A percentile compares a stretch with the other conserved stretches of the same genome.
These are phyloP conservation scores for Pseudozyma hubeiensis DNA, from an alignment of 1,284 basidiomycete species.

Conservation along the genomic window DNA sequence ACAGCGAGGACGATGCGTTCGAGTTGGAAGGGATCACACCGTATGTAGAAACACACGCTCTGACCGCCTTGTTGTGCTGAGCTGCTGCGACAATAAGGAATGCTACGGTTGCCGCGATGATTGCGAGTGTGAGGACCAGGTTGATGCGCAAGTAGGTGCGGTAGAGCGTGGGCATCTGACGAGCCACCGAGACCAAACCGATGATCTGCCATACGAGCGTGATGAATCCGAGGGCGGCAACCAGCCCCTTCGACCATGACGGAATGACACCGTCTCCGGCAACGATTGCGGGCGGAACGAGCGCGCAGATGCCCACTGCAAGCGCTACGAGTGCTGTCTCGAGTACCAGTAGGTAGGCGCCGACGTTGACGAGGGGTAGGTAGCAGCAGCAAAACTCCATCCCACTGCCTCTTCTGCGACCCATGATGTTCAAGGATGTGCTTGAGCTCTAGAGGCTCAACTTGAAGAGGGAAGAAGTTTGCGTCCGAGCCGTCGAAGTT, in stretches of 20 bases:
- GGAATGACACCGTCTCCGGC: slow-evolving; percentile 60
- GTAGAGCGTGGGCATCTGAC: slow-evolving; percentile 58
- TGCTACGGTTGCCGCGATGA: slow-evolving; percentile 55
- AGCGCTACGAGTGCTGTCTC: slow-evolving; percentile 61
- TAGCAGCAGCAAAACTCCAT: slow-evolving; percentile 66
- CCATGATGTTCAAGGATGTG: slow-evolving; percentile 11
- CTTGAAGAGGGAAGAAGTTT: not conserved
- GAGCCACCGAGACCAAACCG: slow-evolving; percentile 54
- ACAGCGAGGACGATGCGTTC: slow-evolving; percentile 13
- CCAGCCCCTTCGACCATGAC: slow-evolving; percentile 56
- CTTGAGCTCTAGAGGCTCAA: not conserved
- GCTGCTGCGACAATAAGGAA: slow-evolving; percentile 57
- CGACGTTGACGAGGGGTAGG: slow-evolving; percentile 64
- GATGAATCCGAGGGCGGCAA: slow-evolving; percentile 60
- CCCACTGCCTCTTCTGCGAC: slow-evolving; percentile 31
- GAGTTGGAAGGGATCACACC: slow-evolving; percentile 37
- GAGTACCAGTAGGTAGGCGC: slow-evolving; percentile 62
- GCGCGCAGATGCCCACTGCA: slow-evolving; percentile 56
- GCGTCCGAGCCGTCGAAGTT: not conserved
- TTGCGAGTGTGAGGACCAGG: slow-evolving; percentile 55
- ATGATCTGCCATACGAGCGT: slow-evolving; percentile 61
- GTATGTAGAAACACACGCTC: slow-evolving; percentile 49
- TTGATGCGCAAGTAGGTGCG: slow-evolving; percentile 63
- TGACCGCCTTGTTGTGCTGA: slow-evolving; percentile 50
- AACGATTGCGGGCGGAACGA: slow-evolving; percentile 62